Percentiles rank a stretch among this genome's conserved stretches.
phyloP scores from a whole-genome alignment of 1,284 basidiomycete species.

The Cutaneotrichosporon sp. region DNA sequence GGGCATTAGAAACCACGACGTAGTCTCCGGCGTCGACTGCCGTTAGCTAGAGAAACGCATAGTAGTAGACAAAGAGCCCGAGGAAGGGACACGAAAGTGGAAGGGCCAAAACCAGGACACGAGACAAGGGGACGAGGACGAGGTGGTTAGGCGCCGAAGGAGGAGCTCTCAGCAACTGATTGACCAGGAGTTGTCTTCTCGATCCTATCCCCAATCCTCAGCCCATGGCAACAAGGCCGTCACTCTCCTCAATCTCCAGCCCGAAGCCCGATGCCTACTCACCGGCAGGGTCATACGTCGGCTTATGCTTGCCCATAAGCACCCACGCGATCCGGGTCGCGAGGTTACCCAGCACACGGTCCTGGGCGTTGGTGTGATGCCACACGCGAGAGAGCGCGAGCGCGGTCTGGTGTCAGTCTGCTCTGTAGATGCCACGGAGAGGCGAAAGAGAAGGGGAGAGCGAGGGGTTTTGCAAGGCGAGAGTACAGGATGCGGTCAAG shows the following conservation, averaged over 20 bases:
- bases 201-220: no score
- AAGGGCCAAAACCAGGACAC: no score
- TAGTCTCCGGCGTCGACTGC: conserved; percentile 95
- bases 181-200: no score
- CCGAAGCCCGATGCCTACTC: no score
- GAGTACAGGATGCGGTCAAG: no score
- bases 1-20: conserved; percentile 89
- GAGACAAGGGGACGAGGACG: no score
- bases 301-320: conserved; percentile 99
- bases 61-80: no score
- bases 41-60: not conserved
- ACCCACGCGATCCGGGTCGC: conserved; percentile 90
- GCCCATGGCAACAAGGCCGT: no score
- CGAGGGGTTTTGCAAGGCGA: not conserved
- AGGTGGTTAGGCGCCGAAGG: no score
- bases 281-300: conserved; percentile 89
- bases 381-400: conserved; percentile 89
- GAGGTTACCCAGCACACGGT: conserved; percentile 84
- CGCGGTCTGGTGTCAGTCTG: conserved; percentile 61
- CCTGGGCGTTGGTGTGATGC: conserved; percentile 90
- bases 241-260: not conserved
- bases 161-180: no score
- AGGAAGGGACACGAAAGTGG: no score
- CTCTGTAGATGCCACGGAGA: not conserved
- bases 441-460: not conserved